Base-by-base conservation (phyloP, 1,284 basidiomycete species). In the Cryptococcus floricola region DNA sequence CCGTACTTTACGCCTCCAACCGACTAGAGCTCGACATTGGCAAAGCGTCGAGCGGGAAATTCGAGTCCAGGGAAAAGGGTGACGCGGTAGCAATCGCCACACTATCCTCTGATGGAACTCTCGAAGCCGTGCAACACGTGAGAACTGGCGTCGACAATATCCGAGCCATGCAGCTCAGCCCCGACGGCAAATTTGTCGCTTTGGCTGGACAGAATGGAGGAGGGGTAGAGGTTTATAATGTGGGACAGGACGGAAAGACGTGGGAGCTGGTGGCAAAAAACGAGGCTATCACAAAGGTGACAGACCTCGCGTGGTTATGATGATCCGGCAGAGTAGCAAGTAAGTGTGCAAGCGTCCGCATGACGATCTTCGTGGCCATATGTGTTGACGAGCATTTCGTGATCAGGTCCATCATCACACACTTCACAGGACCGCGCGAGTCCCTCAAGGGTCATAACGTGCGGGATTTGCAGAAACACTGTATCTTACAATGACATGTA, bases 181-280 rank as follows among this genome's bases (percentile, higher is more conserved):
- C 58, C 12, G 75, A 76, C 59, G 74, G 69, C 8, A 71, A 71
- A 56, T 76, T 66, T 42, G 63, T 68, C 10, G 71, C 69, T 28
- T 51, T 71, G 27, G 76, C 69, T 1, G 76, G 76, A 13, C 70
- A 73, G 61, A 64, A 69, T 43, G 67, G 62, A 16, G 68, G 65
- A 8, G 65, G 67, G 12, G 58, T 75, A 6, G 76, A 74, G 62
- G 64, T 77, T 28, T 77, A 69, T 53, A 53, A 56, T 39, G 59
- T 68, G 6, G 54, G 56, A 3, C 69, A 68, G 0, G 58, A 64
- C 38, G 70, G 69, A 8, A 65, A 68, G 41, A 58, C 68, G 60
- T 71, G 71, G 68, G 67, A 63, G 39, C 50, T 73, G 18, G 82
- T 87, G 6, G 80, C 84, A 19, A 83, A 87, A 61, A 88, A 87